These are phyloP conservation scores for Fusarium stilboides DNA, from an alignment of 2,329 filamentous ascomycete species.

Conservation along the genomic window DNA sequence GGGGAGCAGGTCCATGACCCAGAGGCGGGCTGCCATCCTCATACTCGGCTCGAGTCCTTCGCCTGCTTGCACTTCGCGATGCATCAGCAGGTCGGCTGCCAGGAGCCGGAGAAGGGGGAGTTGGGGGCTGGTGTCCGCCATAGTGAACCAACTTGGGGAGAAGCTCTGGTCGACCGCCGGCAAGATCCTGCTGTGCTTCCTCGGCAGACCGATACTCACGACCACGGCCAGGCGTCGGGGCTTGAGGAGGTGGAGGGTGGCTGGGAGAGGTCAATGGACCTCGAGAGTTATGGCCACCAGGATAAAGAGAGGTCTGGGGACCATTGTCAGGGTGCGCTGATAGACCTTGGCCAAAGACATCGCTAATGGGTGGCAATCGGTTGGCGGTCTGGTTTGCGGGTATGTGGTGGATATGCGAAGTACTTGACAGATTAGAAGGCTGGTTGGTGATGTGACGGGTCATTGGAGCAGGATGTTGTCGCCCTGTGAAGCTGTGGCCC, in stretches of 20 bases:
- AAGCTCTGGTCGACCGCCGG: constrained; percentile 92
- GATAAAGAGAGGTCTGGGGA: constrained; percentile 63
- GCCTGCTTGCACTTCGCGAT: constrained; percentile 74
- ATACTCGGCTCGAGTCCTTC: constrained; percentile 90
- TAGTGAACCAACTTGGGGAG: constrained; percentile 96
- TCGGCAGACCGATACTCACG: constrained; percentile 96
- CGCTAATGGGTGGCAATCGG: constrained; percentile 91
- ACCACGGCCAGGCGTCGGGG: constrained; percentile 73
- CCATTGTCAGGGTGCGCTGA: constrained; percentile 72
- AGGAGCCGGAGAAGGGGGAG: constrained; percentile 84
- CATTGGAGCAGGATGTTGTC: constrained; percentile 82
- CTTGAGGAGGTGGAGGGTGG: constrained; percentile 71
- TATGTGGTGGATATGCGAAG: constrained; percentile 91
- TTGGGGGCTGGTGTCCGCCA: constrained; percentile 92
- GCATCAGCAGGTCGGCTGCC: constrained; percentile 64
- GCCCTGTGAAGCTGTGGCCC: constrained; percentile 94
- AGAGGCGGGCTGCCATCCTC: constrained; percentile 93
- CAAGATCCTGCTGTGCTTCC: constrained; percentile 91
- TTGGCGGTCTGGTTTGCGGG: constrained; percentile 92
- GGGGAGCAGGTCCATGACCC: constrained; percentile 77
- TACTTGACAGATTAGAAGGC: constrained; percentile 84
- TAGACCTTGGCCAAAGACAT: constrained; percentile 91
- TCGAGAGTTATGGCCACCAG: constrained; percentile 74
- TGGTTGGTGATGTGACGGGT: constrained; percentile 86
- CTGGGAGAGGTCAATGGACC: constrained; percentile 84